Conservation (phyloP, 2,329 filamentous ascomycete species). For the Colletotrichum liriopes region DNA sequence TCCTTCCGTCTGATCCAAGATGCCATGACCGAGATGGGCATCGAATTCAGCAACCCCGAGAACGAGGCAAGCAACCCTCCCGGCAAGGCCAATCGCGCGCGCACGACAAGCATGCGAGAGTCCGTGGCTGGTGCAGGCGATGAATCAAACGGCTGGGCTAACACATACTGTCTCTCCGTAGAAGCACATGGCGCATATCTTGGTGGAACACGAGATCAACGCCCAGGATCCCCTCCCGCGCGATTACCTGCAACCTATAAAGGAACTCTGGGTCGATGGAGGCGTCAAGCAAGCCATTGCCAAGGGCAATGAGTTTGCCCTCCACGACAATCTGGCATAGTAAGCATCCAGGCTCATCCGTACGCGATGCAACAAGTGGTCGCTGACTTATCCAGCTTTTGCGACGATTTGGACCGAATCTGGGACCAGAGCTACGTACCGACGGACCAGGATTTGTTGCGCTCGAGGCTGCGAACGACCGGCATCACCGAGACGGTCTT, state of each 20-base stretch:
- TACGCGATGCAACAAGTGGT: neutral
- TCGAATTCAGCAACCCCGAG: slow-evolving; percentile 82
- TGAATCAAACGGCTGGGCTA: slow-evolving; percentile 45
- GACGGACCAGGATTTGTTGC: slow-evolving; percentile 93
- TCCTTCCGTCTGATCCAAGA: slow-evolving; percentile 92
- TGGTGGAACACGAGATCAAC: slow-evolving; percentile 86
- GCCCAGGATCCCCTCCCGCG: slow-evolving; percentile 85
- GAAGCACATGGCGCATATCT: slow-evolving; percentile 84
- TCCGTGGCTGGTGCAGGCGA: slow-evolving; percentile 6
- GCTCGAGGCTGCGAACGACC: slow-evolving; percentile 90
- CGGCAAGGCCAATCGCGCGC: slow-evolving; percentile 38
- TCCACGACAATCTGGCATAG: slow-evolving; percentile 97
- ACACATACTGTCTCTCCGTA: slow-evolving; percentile 55
- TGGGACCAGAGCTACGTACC: slow-evolving; percentile 87
- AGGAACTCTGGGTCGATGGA: slow-evolving; percentile 84
- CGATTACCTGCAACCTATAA: slow-evolving; percentile 86
- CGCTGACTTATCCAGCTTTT: slow-evolving; percentile 75
- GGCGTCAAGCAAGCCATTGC: slow-evolving; percentile 90
- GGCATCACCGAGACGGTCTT: slow-evolving; percentile 97
- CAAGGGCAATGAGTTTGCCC: slow-evolving; percentile 95
- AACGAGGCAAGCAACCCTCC: slow-evolving; percentile 77
- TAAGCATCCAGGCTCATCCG: slow-evolving; percentile 63
- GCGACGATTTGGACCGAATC: slow-evolving; percentile 81
- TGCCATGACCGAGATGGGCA: slow-evolving; percentile 89
- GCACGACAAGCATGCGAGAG: neutral